A percentile compares a stretch with the other conserved stretches of the same genome.
These are phyloP conservation scores for Mangifera indica DNA, from an alignment of 345 rosid genomes.

Conservation along the genomic window DNA sequence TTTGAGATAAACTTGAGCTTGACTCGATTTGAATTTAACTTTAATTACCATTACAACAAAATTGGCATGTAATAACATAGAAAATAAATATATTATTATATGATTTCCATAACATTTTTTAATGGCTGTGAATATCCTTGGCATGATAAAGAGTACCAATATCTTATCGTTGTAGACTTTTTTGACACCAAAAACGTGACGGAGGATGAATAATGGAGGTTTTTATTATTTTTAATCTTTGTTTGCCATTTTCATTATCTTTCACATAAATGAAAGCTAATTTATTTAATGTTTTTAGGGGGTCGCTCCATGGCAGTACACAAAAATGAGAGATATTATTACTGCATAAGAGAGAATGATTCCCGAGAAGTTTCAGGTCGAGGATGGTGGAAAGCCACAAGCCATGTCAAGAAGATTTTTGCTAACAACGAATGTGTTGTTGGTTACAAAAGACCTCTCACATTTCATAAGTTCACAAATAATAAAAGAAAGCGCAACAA, in stretches of 20 bases:
- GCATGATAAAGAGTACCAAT: too few species aligned
- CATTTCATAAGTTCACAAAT: conserved; percentile 33
- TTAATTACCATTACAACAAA: too few species aligned
- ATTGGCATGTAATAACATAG: too few species aligned
- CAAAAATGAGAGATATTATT: conserved; percentile 26
- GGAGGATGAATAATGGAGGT: too few species aligned
- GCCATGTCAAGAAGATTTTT: conserved; percentile 37
- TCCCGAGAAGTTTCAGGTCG: conserved; percentile 38
- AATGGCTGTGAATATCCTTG: too few species aligned
- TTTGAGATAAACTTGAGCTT: too few species aligned
- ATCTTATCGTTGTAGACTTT: too few species aligned
- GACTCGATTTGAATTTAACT: too few species aligned
- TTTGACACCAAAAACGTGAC: too few species aligned
- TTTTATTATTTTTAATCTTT: neutral
- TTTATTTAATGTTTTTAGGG: conserved; percentile 12
- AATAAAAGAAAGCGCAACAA: conserved; percentile 23
- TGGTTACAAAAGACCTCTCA: conserved; percentile 33
- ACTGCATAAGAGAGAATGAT: conserved; percentile 28
- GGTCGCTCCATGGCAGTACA: neutral
- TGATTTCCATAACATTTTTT: too few species aligned
- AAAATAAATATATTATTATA: too few species aligned
- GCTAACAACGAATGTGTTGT: conserved; percentile 13
- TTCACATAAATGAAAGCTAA: too few species aligned
- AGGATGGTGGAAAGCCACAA: conserved; percentile 56
- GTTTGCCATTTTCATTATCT: neutral